Base-by-base conservation (phyloP, 768 basidiomycete species). In the Tricholoma flavovirens region DNA sequence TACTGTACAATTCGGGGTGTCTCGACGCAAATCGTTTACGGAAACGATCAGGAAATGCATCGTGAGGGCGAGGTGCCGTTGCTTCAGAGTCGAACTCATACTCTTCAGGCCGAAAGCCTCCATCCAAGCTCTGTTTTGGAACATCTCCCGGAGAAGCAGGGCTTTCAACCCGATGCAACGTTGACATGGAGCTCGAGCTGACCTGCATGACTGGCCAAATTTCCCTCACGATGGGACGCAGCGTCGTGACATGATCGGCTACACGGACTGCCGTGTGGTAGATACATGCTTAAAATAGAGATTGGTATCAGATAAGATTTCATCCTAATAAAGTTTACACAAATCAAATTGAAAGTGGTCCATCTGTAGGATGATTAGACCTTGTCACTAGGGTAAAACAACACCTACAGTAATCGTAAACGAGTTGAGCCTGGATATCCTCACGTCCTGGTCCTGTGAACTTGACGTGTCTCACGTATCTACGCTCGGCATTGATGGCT, bases 381-480 rank as follows among this genome's bases (percentile, higher is more conserved):
- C n/a, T 35, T n/a, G n/a, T 9, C 35, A 24, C 19, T 22, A 1
- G 9, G 26, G 35, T 8, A 55, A 22, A 14, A 7, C 40, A 32
- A 5, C 19, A 71, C 86, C 68, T 52, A 88, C 87, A 55, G 59
- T 88, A 88, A 63, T 89, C 85, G 58, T 88, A 90, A 17, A 86
- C 74, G 35, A 89, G 65, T 40, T 75, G 78, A 9, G 75, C 72
- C 55, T 80, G 72, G 49, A 88, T 81, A 33, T 81, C 79, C 60
- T 85, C 78, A 9, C 73, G 81, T 30, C 73, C 64, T 4, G 86
- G 79, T 0, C 86, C 86, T 5, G 78, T 82, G 67, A 89, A 89
- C 58, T 78, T 75, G 58, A 87, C 69, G 60, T 79, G 83, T 54
- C 87, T 76, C 4, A 77, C 73, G 61, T 88, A 83, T 57, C 84